phyloP scores from a whole-genome alignment of 371 early-diverging fungal genomes.

The Rhizopus arrhizus region DNA sequence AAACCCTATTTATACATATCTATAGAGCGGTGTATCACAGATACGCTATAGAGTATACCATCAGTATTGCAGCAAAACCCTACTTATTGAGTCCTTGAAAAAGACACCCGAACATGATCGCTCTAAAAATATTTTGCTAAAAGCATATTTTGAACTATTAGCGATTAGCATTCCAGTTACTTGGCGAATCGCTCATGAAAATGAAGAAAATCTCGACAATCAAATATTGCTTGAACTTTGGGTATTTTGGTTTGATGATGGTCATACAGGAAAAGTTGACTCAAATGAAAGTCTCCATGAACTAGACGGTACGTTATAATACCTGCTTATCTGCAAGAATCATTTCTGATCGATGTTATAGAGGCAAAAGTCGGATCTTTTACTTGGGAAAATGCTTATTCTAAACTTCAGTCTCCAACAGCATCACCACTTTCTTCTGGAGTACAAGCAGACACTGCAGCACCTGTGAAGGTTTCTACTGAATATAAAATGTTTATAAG shows the following conservation, averaged over 20 bases:
- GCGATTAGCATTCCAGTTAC: constrained; percentile 35
- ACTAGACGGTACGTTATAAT: constrained; percentile 38
- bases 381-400: constrained; percentile 46
- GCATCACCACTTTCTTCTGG: constrained; percentile 34
- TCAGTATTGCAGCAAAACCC: constrained; percentile 28
- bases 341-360: constrained; percentile 7
- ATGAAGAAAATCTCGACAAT: constrained; percentile 10
- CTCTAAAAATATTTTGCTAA: constrained; percentile 28
- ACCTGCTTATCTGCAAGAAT: too few relatives aligned
- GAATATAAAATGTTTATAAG: constrained; percentile 48
- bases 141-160: constrained; percentile 34
- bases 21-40: constrained; percentile 51
- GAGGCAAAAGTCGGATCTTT: constrained; percentile 47
- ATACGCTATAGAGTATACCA: constrained; percentile 51
- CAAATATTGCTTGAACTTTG: constrained; percentile 37
- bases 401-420: constrained; percentile 37
- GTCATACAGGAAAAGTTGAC: constrained; percentile 48
- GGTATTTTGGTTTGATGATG: constrained; percentile 58
- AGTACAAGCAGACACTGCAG: constrained; percentile 26
- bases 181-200: constrained; percentile 30
- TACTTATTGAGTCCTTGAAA: constrained; percentile 24
- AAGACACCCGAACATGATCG: constrained; percentile 13
- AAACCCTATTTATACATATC: background rate
- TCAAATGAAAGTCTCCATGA: constrained; percentile 30
- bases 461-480: constrained; percentile 34